Evolutionary conservation across 2,329 filamentous ascomycete species (phyloP), one percentile per base, ranked within the genome.

Genomic region (Lecanoromycetidae sp.): DNA sequence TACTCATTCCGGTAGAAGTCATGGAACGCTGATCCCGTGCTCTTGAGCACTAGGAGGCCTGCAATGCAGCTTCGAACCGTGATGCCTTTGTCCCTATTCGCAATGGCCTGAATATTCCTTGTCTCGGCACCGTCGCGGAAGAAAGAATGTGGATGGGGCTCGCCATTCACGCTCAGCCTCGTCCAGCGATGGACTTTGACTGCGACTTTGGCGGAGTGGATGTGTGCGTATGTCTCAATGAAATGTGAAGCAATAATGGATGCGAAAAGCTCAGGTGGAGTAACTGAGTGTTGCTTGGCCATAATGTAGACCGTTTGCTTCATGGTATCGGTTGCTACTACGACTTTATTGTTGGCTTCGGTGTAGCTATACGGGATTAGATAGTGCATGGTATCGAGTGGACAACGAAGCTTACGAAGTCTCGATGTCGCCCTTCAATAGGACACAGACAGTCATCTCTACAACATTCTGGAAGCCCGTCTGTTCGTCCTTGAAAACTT

Each of bases 221-320:
- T 94, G 71, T 98, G 91, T 32, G 75, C 63, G 71, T 98, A 98
- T 52, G 73, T 85, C 58, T 84, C 75, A 61, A 95, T 69, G 70
- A 96, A 96, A 72, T 98, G 91, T 56, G 79, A 75, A 57, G 84
- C 87, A 44, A 98, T 72, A 57, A 84, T 83, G 59, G 82, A 77
- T 56, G 84, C 90, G 64, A 86, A 98, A 53, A 94, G 79, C 72
- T 98, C 91, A 0, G 91, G 90, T 13, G 91, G 88, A 57, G 82
- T 87, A 58, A 98, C 84, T 27, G 88, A 85, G 70, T 93, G 75
- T 68, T 93, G 82, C 71, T 94, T 95, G 61, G 91, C 90, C 61
- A 86, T 82, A 69, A 98, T 87, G 72, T 91, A 94, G 62, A 85
- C 81, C 58, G 84, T 96, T 70, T 98, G 94, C 73, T 98, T 98